Conservation (phyloP, 140 eudicot genomes). For the Erigeron philadelphicus region DNA sequence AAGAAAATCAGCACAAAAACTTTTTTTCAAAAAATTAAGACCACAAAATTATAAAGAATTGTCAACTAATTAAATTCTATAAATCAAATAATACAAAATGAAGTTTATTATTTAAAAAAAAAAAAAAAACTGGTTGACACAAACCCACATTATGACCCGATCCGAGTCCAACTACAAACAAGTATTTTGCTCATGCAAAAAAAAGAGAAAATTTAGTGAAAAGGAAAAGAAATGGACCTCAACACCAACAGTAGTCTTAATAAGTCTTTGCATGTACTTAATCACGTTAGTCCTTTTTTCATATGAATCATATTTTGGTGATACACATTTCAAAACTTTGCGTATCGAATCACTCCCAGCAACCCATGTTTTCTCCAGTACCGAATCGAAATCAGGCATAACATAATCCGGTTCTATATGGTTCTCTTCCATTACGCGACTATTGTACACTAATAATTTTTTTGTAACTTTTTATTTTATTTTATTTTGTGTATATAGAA, state of each 20-base stretch:
- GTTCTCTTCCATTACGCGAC: neutral
- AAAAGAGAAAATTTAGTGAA: neutral
- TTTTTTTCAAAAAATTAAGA: no score
- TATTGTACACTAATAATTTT: no score
- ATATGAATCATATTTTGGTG: constrained; percentile 50
- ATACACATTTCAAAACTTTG: constrained; percentile 36
- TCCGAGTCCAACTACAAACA: neutral
- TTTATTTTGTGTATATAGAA: no score
- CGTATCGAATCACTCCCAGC: constrained; percentile 35
- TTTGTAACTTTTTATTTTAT: no score
- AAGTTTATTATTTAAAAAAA: no score
- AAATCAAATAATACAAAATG: neutral
- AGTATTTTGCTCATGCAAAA: neutral
- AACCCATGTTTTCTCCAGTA: constrained; percentile 32
- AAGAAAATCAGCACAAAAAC: no score
- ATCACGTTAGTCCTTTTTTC: constrained; percentile 38
- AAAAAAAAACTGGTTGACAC: neutral
- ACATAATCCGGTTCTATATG: neutral
- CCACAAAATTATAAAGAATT: no score
- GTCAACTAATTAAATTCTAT: no score
- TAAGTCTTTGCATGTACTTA: constrained; percentile 27
- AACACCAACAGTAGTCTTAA: constrained; percentile 22
- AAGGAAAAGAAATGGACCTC: constrained; percentile 41
- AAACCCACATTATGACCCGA: neutral
- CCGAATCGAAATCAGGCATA: constrained; percentile 33